These are phyloP conservation scores for Coniella vitis DNA, from an alignment of 2,329 filamentous ascomycete species.

Conservation along the genomic window DNA sequence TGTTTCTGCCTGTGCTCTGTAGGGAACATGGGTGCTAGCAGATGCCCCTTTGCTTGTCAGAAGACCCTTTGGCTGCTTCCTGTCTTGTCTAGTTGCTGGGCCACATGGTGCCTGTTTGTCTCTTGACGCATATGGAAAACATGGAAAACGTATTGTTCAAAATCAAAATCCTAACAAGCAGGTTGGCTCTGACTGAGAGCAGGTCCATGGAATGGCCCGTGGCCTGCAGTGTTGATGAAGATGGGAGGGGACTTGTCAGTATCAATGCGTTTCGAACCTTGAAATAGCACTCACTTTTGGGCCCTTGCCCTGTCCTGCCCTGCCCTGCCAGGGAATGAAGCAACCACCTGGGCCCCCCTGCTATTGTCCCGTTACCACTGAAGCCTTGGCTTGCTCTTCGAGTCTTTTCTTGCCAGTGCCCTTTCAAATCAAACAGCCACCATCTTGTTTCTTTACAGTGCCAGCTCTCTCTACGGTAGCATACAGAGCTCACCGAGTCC, in stretches of 20 bases:
- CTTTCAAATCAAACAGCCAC: too few relatives aligned
- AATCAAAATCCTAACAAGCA: too few relatives aligned
- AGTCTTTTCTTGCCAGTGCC: too few relatives aligned
- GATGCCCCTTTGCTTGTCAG: slow-evolving; percentile 4
- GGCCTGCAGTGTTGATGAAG: slow-evolving; percentile 7
- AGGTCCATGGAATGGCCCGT: neutral
- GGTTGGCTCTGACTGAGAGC: too few relatives aligned
- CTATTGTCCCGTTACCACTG: too few relatives aligned
- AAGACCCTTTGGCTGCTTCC: slow-evolving; percentile 7
- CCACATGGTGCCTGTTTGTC: neutral
- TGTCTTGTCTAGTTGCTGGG: neutral
- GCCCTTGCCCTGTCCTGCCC: neutral
- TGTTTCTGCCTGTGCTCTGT: neutral
- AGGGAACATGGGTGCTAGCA: slow-evolving; percentile 12
- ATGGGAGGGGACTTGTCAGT: neutral
- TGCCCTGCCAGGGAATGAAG: neutral
- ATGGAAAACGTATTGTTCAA: too few relatives aligned
- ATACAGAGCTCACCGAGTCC: too few relatives aligned
- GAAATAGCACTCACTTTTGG: slow-evolving; percentile 3
- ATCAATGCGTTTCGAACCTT: slow-evolving; percentile 6
- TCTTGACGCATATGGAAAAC: too few relatives aligned
- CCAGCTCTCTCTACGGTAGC: too few relatives aligned
- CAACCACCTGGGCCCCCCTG: too few relatives aligned
- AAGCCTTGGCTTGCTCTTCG: too few relatives aligned
- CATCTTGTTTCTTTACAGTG: too few relatives aligned